phyloP scores from a whole-genome alignment of 169 alveolate genomes.

The Eimeria falciformis region DNA sequence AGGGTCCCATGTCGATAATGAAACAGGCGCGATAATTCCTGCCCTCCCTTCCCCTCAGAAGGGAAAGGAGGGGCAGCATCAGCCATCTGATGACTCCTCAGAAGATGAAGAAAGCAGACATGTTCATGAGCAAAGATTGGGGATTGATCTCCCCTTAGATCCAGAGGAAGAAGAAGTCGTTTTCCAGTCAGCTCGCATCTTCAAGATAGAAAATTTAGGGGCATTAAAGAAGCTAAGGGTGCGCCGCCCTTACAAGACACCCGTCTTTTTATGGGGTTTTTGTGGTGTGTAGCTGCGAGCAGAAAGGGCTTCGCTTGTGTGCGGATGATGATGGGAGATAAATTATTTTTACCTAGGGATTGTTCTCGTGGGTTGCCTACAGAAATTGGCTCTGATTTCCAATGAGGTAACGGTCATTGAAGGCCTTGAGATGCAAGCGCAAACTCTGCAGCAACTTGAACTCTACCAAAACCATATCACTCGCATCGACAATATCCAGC shows the following conservation, averaged over 20 bases:
- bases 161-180: slow-evolving; percentile 77
- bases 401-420: slow-evolving; percentile 74
- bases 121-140: slow-evolving; percentile 73
- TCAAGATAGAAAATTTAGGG: slow-evolving; percentile 86
- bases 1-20: too few species aligned
- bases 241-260: neutral
- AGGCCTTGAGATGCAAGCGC: slow-evolving; percentile 77
- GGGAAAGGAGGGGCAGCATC: too few species aligned
- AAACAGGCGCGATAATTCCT: too few species aligned
- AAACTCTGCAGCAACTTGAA: slow-evolving; percentile 86
- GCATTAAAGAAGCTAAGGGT: slow-evolving; percentile 61
- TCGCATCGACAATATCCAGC: slow-evolving; percentile 86
- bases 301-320: too few species aligned
- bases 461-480: slow-evolving; percentile 90
- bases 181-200: slow-evolving; percentile 81
- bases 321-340: too few species aligned
- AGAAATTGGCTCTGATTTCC: slow-evolving; percentile 75
- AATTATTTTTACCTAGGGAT: neutral
- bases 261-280: neutral
- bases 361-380: neutral
- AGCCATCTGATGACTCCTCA: slow-evolving; percentile 41
- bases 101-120: slow-evolving; percentile 29
- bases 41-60: too few species aligned
- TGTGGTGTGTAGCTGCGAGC: neutral
- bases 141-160: slow-evolving; percentile 77